Percentiles rank a stretch among this genome's conserved stretches.
phyloP scores from a whole-genome alignment of 495 filamentous ascomycete species.

The Penicillium robsamsonii region DNA sequence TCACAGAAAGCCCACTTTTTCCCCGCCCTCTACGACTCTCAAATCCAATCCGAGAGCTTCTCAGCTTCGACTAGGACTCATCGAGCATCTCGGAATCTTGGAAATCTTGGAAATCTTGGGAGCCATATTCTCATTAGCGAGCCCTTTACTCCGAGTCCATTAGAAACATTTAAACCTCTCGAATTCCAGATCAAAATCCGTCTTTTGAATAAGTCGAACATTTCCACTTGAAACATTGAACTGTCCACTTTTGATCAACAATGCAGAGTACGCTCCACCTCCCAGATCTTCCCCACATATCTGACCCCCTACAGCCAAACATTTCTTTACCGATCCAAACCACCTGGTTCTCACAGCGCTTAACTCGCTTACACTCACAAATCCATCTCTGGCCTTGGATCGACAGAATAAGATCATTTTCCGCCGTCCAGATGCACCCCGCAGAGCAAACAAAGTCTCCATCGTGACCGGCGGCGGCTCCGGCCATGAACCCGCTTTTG shows the following conservation, averaged over 20 bases:
- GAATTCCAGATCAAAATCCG: neutral
- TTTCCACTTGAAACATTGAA: no score
- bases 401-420: constrained; percentile 82
- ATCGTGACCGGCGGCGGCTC: constrained; percentile 88
- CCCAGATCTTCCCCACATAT: constrained; percentile 11
- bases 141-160: neutral
- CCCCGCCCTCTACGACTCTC: constrained; percentile 18
- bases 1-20: constrained; percentile 26
- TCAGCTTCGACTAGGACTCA: neutral
- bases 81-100: neutral
- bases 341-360: constrained; percentile 78
- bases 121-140: no score
- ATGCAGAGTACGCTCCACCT: constrained; percentile 25
- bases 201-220: neutral
- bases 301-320: constrained; percentile 56
- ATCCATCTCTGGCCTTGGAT: constrained; percentile 83
- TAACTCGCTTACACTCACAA: constrained; percentile 73
- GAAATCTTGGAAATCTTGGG: neutral
- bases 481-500: constrained; percentile 91
- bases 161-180: neutral
- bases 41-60: constrained; percentile 10
- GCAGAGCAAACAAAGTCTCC: constrained; percentile 60
- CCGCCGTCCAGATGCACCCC: constrained; percentile 56
- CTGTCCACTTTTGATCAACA: constrained; percentile 20
- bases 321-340: constrained; percentile 87